phyloP scores from a whole-genome alignment of 306 rosid species.

The Clitoria ternatea region DNA sequence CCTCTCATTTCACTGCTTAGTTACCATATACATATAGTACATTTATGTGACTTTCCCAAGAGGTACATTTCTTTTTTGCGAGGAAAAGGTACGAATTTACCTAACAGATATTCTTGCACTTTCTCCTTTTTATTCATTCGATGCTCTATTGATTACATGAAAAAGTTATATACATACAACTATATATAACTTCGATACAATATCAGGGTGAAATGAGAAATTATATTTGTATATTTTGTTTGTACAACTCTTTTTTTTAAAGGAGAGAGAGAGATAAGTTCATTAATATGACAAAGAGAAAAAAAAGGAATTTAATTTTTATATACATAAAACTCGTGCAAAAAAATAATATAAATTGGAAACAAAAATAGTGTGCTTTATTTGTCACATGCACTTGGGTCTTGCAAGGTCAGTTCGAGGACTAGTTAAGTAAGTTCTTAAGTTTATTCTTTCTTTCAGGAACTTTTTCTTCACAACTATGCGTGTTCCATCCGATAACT shows the following conservation, averaged over 20 bases:
- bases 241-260: too few species aligned
- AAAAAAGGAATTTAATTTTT: too few species aligned
- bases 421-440: neutral
- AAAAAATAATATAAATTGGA: too few species aligned
- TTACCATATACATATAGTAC: neutral
- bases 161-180: neutral
- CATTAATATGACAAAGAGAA: too few species aligned
- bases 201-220: neutral
- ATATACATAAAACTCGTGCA: too few species aligned
- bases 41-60: slow-evolving; percentile 19
- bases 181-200: neutral
- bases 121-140: neutral
- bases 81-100: slow-evolving; percentile 19
- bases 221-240: too few species aligned
- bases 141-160: slow-evolving; percentile 7
- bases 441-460: neutral
- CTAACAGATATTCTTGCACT: slow-evolving; percentile 29
- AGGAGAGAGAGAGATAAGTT: too few species aligned
- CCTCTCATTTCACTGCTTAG: slow-evolving; percentile 8
- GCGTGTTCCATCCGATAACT: slow-evolving; percentile 16
- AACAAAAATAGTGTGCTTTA: too few species aligned
- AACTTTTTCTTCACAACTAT: slow-evolving; percentile 5
- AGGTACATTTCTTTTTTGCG: too few species aligned
- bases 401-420: slow-evolving; percentile 22
- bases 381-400: slow-evolving; percentile 7